Conservation (phyloP, 78 protist species). For the Protostelium mycophagum region DNA sequence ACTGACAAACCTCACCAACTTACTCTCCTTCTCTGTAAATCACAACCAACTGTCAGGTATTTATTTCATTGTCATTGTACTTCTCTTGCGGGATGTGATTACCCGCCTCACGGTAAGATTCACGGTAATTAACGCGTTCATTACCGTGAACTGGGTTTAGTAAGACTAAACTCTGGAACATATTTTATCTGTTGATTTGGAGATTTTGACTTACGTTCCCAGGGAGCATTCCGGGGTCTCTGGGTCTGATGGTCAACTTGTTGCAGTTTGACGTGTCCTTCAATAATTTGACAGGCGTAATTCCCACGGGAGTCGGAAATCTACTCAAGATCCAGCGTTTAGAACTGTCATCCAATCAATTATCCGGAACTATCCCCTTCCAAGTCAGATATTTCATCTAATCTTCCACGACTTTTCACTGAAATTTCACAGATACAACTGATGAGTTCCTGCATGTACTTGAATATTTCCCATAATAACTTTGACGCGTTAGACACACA, state of each 20-base stretch:
- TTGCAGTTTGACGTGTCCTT: not conserved
- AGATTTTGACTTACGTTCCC: not conserved
- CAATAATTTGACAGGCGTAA: not conserved
- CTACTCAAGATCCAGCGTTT: not conserved
- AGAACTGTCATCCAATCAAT: not conserved
- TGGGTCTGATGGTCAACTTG: not conserved
- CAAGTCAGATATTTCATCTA: not conserved
- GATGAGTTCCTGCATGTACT: not conserved
- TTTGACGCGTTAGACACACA: not conserved
- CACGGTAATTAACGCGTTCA: no score
- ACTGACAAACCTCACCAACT: not conserved
- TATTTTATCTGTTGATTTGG: not conserved
- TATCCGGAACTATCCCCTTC: not conserved
- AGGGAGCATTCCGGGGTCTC: not conserved
- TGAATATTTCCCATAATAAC: not conserved
- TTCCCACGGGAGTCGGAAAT: not conserved
- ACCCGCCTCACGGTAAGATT: no score
- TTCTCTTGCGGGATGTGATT: no score
- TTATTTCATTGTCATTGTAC: no score
- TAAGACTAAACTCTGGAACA: no score
- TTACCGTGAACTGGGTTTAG: no score
- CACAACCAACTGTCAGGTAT: not conserved
- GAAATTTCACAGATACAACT: not conserved
- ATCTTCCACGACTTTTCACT: not conserved
- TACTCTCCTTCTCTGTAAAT: not conserved